These are phyloP conservation scores for Heterobasidion occidentale DNA, from an alignment of 1,284 basidiomycete species.

Conservation along the genomic window DNA sequence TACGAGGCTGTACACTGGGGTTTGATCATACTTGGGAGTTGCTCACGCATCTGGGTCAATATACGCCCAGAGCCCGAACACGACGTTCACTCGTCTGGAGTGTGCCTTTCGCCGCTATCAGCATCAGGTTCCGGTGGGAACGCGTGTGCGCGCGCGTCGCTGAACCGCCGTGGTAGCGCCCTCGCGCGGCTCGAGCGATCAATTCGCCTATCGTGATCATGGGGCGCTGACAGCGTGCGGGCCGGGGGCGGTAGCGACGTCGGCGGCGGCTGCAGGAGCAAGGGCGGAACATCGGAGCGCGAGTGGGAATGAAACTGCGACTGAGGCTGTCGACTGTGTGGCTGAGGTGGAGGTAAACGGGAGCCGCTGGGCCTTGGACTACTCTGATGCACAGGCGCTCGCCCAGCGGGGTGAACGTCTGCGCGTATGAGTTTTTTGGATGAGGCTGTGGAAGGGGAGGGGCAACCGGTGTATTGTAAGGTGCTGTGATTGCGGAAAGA, in stretches of 20 bases:
- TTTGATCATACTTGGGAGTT: too few species aligned
- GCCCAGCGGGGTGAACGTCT: constrained; percentile 41
- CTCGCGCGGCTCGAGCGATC: not conserved
- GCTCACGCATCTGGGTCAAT: too few species aligned
- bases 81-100: not conserved
- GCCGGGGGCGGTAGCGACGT: not conserved
- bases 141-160: not conserved
- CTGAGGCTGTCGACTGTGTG: too few species aligned
- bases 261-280: not conserved
- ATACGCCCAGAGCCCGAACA: not conserved
- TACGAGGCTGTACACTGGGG: too few species aligned
- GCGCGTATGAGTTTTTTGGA: constrained; percentile 48
- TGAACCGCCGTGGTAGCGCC: not conserved
- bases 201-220: not conserved
- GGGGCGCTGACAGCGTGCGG: not conserved
- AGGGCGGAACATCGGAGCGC: not conserved
- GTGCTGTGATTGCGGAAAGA: constrained; percentile 24
- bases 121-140: not conserved
- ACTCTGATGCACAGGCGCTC: constrained; percentile 38
- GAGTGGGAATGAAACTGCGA: not conserved
- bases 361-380: constrained; percentile 22
- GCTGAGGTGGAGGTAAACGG: constrained; percentile 5
- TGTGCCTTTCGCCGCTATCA: not conserved
- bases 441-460: constrained; percentile 11
- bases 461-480: constrained; percentile 13